Evolutionary conservation across 129 eudicot genomes (phyloP), one percentile per base, ranked within the genome.

Genomic region (Pittosporum tobira): DNA sequence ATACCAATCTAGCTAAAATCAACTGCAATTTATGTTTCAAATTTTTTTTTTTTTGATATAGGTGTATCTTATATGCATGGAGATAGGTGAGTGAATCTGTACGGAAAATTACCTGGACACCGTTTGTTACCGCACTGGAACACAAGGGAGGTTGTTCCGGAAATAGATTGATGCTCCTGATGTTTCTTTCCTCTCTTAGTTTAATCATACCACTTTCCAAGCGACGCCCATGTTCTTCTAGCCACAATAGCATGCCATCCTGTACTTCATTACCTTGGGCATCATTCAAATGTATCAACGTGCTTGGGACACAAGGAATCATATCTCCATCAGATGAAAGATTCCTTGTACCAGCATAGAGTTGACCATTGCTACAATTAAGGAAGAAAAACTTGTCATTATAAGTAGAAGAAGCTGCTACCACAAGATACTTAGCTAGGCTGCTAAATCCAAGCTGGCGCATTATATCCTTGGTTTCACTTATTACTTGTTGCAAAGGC

Each of bases 221-320:
- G 22, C 96, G 90, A 18, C 72, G 81, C 16, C 29, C 76, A 72
- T 81, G 96, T 65, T 88, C 94, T 77, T 88, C 94, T 38, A 88
- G 75, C 96, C 96, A 88, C 60, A 88, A 45, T 34, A 88, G 57
- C 81, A 84, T 69, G 9, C 70, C 94, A 69, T 88, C 96, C 57
- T 79, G 95, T 53, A 71, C 77, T 19, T 58, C 19, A 37, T 48
- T 42, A 55, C 53, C 73, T 57, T 45, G 20, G 1, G 66, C 34
- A 59, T 68, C 84, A 70, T 69, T 85, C 25, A 65, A 68, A 37
- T 31, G 76, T 64, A 84, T 66, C 59, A 76, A 57, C 25, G 67
- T 65, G 25, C 69, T 69, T 7, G 94, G 94, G 6, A 88, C 96
- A 75, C 96, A 88, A 36, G 94, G 88, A 54, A 84, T 69, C 83